Evolutionary conservation across 2,329 filamentous ascomycete species (phyloP), one percentile per base, ranked within the genome.

Genomic region (Pyrenophora graminea): DNA sequence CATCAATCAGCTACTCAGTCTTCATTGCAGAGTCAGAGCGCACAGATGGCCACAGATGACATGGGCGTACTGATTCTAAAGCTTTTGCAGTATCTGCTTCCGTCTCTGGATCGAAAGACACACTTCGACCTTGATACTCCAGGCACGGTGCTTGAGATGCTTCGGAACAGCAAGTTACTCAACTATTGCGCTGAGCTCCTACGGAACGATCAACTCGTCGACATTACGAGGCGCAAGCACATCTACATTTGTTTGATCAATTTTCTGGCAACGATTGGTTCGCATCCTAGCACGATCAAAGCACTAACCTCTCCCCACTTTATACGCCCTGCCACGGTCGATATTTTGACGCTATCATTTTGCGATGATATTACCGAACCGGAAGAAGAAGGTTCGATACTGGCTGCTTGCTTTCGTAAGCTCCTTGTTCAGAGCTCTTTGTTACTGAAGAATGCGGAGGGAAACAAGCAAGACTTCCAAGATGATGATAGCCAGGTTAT

Each of bases 221-320:
- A 79, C 44, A 60, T 71, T 8, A 63, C 62, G 0, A 66, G 62
- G 40, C 67, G 73, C 21, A 54, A 53, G 25, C 44, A 48, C 1
- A 53, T 80, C 0, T 79, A 80, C 53, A 56, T 63, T 6, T 65
- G 63, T 2, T 56, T 79, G 3, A 54, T 81, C 6, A 61, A 66
- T 18, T 76, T 82, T 48, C 45, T 81, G 2, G 48, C 64, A 2
- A 55, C 61, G 0, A 48, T 81, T 9, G 63, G 63, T 2, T 55
- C 39, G 5, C 72, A 62, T 2, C 54, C 55, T 6, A 74, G 71
- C 2, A 56, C 63, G 2, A 33, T 39, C 2, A 21, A 46, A 5
- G 56, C 76, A 1, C 53, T 79, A 0, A 72, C 72, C 43, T 48
- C 48, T 2, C 64, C 73, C 15, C 70, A 75, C 2, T 58, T 61